A percentile compares a stretch with the other conserved stretches of the same genome.
These are phyloP conservation scores for Sutorius eximius DNA, from an alignment of 1,284 basidiomycete genomes.

Conservation along the genomic window DNA sequence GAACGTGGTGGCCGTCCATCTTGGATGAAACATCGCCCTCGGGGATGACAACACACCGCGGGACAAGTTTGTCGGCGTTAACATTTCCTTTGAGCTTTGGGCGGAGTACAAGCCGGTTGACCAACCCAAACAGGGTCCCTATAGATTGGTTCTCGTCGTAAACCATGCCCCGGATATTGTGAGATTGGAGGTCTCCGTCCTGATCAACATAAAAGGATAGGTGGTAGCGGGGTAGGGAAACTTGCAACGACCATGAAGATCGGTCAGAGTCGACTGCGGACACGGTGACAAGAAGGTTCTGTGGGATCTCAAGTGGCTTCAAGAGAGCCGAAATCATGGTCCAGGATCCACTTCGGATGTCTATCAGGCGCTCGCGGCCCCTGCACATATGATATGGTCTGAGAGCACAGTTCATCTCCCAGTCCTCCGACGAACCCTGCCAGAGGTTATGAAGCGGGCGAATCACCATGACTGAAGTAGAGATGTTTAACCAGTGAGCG, in stretches of 20 bases:
- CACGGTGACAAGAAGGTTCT: slow-evolving; percentile 29
- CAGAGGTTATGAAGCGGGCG: slow-evolving; percentile 32
- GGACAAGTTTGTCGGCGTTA: not conserved
- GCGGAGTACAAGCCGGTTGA: too few relatives aligned
- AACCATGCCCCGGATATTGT: too few relatives aligned
- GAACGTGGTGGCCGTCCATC: slow-evolving; percentile 25
- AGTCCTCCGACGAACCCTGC: slow-evolving; percentile 18
- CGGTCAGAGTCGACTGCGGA: slow-evolving; percentile 1
- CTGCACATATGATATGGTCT: slow-evolving; percentile 8
- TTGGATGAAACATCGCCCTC: slow-evolving; percentile 33
- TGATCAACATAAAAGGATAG: slow-evolving; percentile 36
- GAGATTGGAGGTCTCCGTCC: slow-evolving; percentile 19
- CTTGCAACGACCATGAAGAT: slow-evolving; percentile 2
- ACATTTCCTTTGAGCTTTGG: slow-evolving; percentile 12
- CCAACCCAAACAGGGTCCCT: too few relatives aligned
- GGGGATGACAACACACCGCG: slow-evolving; percentile 42
- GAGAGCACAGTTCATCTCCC: slow-evolving; percentile 9
- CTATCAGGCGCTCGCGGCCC: slow-evolving; percentile 23
- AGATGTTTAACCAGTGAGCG: slow-evolving; percentile 39
- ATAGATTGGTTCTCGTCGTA: too few relatives aligned
- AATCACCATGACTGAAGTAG: slow-evolving; percentile 35
- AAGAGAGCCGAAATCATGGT: slow-evolving; percentile 32
- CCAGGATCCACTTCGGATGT: slow-evolving; percentile 35
- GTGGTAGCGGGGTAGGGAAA: slow-evolving; percentile 42
- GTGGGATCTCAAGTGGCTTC: slow-evolving; percentile 30